These are phyloP conservation scores for Atkinsonella texensis DNA, from an alignment of 2,329 filamentous ascomycete genomes.

Conservation along the genomic window DNA sequence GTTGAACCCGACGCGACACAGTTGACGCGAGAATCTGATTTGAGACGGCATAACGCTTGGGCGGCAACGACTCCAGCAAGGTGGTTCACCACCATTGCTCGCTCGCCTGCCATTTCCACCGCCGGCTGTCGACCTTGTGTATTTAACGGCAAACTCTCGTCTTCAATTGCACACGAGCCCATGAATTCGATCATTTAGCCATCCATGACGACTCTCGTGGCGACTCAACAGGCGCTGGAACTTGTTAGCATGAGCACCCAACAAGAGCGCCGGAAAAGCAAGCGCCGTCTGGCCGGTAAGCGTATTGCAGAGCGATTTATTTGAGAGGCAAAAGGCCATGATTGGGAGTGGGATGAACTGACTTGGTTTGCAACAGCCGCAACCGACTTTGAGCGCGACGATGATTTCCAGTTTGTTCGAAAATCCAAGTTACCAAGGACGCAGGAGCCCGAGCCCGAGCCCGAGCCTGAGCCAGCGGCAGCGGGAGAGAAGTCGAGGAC, in stretches of 20 bases:
- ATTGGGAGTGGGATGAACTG: background rate
- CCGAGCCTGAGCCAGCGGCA: constrained; percentile 14
- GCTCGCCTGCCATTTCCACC: background rate
- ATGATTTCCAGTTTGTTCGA: constrained; percentile 65
- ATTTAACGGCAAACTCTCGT: background rate
- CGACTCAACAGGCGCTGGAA: constrained; percentile 52
- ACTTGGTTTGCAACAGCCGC: constrained; percentile 18
- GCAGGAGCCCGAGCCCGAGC: constrained; percentile 28
- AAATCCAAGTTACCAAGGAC: constrained; percentile 54
- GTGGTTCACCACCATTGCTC: constrained; percentile 3
- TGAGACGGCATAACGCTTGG: background rate
- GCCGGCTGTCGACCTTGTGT: background rate
- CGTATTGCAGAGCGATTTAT: constrained; percentile 9
- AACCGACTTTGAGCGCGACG: constrained; percentile 55
- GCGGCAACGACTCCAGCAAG: constrained; percentile 7
- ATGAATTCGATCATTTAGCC: constrained; percentile 21
- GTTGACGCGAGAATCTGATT: constrained; percentile 6
- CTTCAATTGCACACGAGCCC: background rate
- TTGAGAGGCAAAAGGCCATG: background rate
- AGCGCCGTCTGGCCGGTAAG: constrained; percentile 48
- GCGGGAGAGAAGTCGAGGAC: constrained; percentile 23
- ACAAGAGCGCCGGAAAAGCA: constrained; percentile 49
- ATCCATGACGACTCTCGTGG: constrained; percentile 62
- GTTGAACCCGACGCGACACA: constrained; percentile 5
- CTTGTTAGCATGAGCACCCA: constrained; percentile 58